Evolutionary conservation across 2,329 filamentous ascomycete genomes (phyloP), one percentile per base, ranked within the genome.

Genomic region (Sarocladium strictum): DNA sequence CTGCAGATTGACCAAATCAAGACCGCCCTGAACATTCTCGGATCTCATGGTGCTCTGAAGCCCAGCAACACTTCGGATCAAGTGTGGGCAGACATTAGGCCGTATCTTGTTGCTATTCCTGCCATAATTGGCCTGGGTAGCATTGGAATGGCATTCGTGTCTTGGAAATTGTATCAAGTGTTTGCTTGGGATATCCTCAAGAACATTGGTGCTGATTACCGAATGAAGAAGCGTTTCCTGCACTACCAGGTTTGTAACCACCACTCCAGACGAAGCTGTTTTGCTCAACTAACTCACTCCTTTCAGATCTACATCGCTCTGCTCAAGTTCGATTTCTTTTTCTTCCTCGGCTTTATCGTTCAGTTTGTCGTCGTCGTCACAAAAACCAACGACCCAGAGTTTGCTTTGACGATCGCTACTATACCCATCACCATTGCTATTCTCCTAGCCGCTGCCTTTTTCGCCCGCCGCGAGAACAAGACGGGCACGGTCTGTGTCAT

Each of bases 121-220:
- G 85, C 82, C 62, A 82, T 99, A 56, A 87, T 97, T 60, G 90
- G 83, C 1, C 71, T 95, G 27, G 83, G 83, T 27, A 93, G 89
- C 2, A 59, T 92, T 5, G 65, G 84, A 53, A 85, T 97, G 78
- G 78, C 78, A 14, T 87, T 90, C 58, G 76, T 92, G 53, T 85
- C 93, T 2, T 97, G 91, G 89, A 97, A 96, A 74, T 80, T 99
- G 29, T 97, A 99, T 68, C 91, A 96, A 66, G 93, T 97, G 70
- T 99, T 99, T 71, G 93, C 94, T 11, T 99, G 94, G 94, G 94
- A 94, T 56, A 99, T 99, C 65, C 91, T 99, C 73, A 99, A 99
- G 78, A 92, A 96, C 71, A 99, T 99, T 67, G 96, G 92, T 66
- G 94, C 94, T 53, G 94, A 99, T 75, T 83, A 97, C 67, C 85